phyloP scores from a whole-genome alignment of 1,284 basidiomycete species.

The Rhodotorula sp. region DNA sequence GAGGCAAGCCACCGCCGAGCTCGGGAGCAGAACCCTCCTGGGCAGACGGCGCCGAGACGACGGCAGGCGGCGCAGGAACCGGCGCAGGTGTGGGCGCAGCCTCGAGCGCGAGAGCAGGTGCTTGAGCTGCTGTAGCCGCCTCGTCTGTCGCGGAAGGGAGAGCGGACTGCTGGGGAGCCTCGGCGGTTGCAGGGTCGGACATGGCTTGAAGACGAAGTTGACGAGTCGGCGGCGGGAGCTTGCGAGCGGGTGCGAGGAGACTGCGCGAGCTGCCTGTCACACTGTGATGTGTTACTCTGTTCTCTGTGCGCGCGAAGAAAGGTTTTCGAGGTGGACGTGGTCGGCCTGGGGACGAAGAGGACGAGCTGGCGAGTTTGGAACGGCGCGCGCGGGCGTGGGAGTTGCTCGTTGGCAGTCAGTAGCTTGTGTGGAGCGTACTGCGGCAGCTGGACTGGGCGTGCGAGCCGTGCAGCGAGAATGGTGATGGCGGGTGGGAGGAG shows the following conservation, averaged over 20 bases:
- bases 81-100: neutral
- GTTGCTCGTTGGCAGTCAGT: neutral
- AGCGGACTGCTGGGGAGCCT: neutral
- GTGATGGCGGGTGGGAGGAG: too few relatives aligned
- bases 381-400: neutral
- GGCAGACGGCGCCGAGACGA: too few relatives aligned
- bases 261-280: neutral
- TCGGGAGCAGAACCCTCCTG: too few relatives aligned
- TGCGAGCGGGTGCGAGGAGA: neutral
- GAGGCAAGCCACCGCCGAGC: too few relatives aligned
- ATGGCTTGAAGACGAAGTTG: slow-evolving; percentile 1
- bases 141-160: neutral
- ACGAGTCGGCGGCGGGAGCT: neutral
- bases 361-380: neutral
- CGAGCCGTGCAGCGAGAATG: too few relatives aligned
- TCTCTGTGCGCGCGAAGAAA: too few relatives aligned
- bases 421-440: neutral
- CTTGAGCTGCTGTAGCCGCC: neutral
- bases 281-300: too few relatives aligned
- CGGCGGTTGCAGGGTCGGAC: neutral
- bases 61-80: neutral
- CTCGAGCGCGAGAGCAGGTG: neutral
- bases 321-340: too few relatives aligned
- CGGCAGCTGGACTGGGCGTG: neutral
- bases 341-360: too few relatives aligned